Percentiles rank a stretch among this genome's conserved stretches.
phyloP scores from a whole-genome alignment of 176 grass and related monocot species.

The Hsuehochloa calcarea region DNA sequence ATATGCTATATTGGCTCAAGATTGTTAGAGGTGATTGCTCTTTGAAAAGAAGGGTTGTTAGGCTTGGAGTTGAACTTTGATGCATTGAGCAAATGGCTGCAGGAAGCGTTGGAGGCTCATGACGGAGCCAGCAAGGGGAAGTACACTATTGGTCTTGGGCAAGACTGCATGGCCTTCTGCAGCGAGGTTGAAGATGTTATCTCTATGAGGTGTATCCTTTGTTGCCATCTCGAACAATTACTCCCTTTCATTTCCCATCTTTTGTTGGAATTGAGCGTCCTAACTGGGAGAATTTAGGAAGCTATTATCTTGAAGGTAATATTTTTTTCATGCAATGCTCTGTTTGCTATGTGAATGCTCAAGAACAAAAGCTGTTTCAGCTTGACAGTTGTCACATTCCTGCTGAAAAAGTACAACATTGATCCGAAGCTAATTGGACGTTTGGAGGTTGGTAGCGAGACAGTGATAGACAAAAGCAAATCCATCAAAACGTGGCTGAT shows the following conservation, averaged over 20 bases:
- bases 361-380: conserved; percentile 45
- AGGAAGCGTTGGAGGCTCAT: conserved; percentile 86
- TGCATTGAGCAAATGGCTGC: conserved; percentile 21
- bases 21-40: neutral
- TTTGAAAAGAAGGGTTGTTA: neutral
- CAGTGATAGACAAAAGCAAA: conserved; percentile 93
- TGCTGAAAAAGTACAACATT: conserved; percentile 68
- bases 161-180: conserved; percentile 96
- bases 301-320: neutral
- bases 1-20: conserved; percentile 1
- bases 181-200: conserved; percentile 94
- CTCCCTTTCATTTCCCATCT: neutral
- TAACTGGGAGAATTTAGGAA: neutral
- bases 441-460: conserved; percentile 82
- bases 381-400: conserved; percentile 70
- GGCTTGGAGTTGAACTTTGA: neutral
- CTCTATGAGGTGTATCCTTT: conserved; percentile 72
- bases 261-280: neutral
- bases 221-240: neutral
- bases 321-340: neutral
- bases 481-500: conserved; percentile 95
- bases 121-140: conserved; percentile 93
- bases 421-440: conserved; percentile 70
- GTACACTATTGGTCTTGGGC: conserved; percentile 93
- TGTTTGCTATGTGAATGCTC: conserved; percentile 24